Evolutionary conservation across 225 moss, liverwort and hornwort genomes (phyloP), one percentile per base, ranked within the genome.

Genomic region (Marchantia paleacea): DNA sequence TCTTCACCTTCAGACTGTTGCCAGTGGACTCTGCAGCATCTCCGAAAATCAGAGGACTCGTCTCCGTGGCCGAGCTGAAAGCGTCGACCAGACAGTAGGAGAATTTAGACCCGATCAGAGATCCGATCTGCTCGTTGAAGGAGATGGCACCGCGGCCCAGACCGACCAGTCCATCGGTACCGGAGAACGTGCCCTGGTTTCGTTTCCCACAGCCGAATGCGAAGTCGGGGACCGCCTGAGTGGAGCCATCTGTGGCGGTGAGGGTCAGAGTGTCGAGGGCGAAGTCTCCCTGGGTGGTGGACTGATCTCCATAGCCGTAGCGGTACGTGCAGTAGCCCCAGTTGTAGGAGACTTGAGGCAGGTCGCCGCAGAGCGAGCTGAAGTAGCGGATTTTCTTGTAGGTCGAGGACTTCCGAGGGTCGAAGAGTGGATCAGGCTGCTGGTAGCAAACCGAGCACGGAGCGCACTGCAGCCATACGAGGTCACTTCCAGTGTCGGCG

Each of bases 401-500:
- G 26, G 81, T 84, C 8, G 84, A 77, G 24, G 80, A 80, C 29
- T 69, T 65, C 7, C 49, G 55, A 7, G 85, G 81, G 19, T 72
- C 67, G 22, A 69, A 79, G 19, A 73, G 20, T 2, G 85, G 84
- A 65, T 81, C 77, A 3, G 58, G 22, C 55, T 84, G 84, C 18
- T 55, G 1, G 39, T 77, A 84, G 53, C 84, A 84, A 19, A 29
- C 3, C 0, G 28, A 18, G 77, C 81, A 81, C 8, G 81, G 78
- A 39, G 73, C 28, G 55, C 81, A 81, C 74, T 85, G 85, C 50
- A 85, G 64, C 85, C 85, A 85, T 22, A 30, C 63, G 64, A 85
- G 51, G 61, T 85, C 81, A 53, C 84, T 84, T 13, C 84, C 84
- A 7, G 84, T 84, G 70, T 84, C 84, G 1, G 63, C 85, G 48